A percentile compares a stretch with the other conserved stretches of the same genome.
Evolutionary conservation across 129 eudicot species (phyloP).

Genomic region (Centella asiatica): DNA sequence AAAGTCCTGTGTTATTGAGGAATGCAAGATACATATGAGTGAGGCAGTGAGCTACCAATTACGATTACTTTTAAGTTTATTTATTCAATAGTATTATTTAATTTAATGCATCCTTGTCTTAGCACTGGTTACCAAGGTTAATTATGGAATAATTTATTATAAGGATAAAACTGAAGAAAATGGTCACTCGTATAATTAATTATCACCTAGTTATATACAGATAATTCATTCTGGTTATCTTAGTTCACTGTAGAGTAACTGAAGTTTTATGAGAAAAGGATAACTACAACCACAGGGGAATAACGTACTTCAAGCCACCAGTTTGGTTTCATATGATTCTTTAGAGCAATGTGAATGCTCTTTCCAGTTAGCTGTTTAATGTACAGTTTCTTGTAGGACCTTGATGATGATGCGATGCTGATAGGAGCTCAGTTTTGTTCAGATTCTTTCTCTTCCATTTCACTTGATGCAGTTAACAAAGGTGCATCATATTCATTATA

Average conservation of each 20-base stretch:
- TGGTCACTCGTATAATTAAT: too few species aligned
- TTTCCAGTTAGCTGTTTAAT: not conserved
- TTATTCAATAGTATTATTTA: not conserved
- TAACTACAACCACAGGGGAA: not conserved
- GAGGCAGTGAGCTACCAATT: too few species aligned
- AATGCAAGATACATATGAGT: not conserved
- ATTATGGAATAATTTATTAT: too few species aligned
- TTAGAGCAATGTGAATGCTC: not conserved
- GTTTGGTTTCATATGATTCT: not conserved
- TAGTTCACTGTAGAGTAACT: too few species aligned
- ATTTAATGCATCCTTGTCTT: not conserved
- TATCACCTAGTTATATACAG: too few species aligned
- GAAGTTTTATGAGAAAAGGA: not conserved
- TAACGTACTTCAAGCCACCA: slow-evolving; percentile 1
- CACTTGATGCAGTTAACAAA: slow-evolving; percentile 47
- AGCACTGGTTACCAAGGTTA: not conserved
- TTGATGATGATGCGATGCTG: slow-evolving; percentile 95
- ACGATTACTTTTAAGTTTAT: not conserved
- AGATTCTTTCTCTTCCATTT: slow-evolving; percentile 75
- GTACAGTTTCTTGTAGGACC: slow-evolving; percentile 49
- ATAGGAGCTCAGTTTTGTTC: slow-evolving; percentile 85
- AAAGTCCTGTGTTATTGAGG: not conserved
- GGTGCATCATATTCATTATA: slow-evolving; percentile 78
- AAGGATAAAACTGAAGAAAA: not conserved
- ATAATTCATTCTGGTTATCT: too few species aligned